Evolutionary conservation across 1,284 basidiomycete species (phyloP).

Genomic region (Leccinum pachyderme): DNA sequence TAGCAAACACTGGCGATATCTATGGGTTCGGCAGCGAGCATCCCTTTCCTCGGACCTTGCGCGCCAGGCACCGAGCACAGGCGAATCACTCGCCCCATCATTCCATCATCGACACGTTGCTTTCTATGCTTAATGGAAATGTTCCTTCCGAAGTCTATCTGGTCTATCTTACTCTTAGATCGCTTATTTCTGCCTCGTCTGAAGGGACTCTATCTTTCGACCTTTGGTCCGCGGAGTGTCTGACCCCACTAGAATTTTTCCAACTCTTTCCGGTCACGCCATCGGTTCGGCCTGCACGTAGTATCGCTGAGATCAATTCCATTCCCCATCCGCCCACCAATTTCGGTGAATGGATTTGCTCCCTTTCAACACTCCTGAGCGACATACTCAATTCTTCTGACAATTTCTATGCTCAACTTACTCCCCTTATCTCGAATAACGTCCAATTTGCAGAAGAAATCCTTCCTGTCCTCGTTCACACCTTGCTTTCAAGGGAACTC

Average conservation of each 20-base stretch:
- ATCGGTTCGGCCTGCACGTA: conserved; percentile 27
- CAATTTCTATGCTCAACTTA: conserved; percentile 69
- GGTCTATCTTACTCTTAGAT: conserved; percentile 65
- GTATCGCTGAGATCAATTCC: conserved; percentile 40
- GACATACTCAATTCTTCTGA: conserved; percentile 55
- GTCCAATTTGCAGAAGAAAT: conserved; percentile 61
- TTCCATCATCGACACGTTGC: conserved; percentile 52
- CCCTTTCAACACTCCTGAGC: conserved; percentile 60
- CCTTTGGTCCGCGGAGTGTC: conserved; percentile 43
- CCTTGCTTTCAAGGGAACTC: conserved; percentile 50
- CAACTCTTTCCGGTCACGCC: conserved; percentile 41
- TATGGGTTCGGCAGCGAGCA: conserved; percentile 57
- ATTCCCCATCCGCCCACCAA: conserved; percentile 43
- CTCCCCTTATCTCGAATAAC: conserved; percentile 55
- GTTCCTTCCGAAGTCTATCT: conserved; percentile 48
- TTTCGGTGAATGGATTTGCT: conserved; percentile 66
- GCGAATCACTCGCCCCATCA: conserved; percentile 38
- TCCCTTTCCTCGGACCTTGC: conserved; percentile 38
- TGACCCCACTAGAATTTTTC: conserved; percentile 53
- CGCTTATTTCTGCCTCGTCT: conserved; percentile 46
- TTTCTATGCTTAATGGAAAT: conserved; percentile 57
- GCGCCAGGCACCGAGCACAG: conserved; percentile 38
- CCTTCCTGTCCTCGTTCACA: conserved; percentile 76
- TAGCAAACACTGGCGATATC: conserved; percentile 56
- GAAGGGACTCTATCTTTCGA: conserved; percentile 34